Evolutionary conservation across 495 filamentous ascomycete genomes (phyloP).

Genomic region (Aspergillus homomorphus): DNA sequence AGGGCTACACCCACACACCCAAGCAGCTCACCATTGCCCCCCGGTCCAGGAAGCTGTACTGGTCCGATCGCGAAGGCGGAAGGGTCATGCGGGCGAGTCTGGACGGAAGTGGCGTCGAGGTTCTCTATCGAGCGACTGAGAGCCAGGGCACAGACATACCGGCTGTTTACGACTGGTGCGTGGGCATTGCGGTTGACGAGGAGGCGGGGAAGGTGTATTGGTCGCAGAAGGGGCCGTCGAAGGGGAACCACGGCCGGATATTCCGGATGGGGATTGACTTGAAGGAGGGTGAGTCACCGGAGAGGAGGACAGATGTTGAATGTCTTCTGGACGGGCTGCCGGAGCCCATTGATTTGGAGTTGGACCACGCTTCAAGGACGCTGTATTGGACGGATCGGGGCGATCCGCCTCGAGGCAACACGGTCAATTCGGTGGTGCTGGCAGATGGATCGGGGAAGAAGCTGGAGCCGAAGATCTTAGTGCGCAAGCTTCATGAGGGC

Average conservation of each 20-base stretch:
- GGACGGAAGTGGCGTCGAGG: slow-evolving; percentile 45
- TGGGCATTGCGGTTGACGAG: slow-evolving; percentile 46
- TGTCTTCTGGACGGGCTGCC: slow-evolving; percentile 41
- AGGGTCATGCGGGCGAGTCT: slow-evolving; percentile 43
- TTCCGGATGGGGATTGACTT: slow-evolving; percentile 42
- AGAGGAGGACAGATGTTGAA: slow-evolving; percentile 40
- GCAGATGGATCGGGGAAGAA: slow-evolving; percentile 10
- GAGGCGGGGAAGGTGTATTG: slow-evolving; percentile 47
- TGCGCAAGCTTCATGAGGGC: slow-evolving; percentile 44
- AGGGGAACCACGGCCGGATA: slow-evolving; percentile 44
- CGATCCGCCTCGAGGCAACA: slow-evolving; percentile 36
- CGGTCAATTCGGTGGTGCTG: slow-evolving; percentile 26
- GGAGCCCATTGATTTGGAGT: slow-evolving; percentile 54
- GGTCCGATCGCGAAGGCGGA: slow-evolving; percentile 55
- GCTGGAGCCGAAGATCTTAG: slow-evolving; percentile 31
- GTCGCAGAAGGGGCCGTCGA: slow-evolving; percentile 55
- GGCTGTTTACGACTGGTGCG: slow-evolving; percentile 48
- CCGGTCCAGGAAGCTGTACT: slow-evolving; percentile 39
- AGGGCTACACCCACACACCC: slow-evolving; percentile 46
- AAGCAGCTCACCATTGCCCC: slow-evolving; percentile 48
- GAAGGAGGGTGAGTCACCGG: slow-evolving; percentile 27
- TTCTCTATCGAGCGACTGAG: slow-evolving; percentile 33
- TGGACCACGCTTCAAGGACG: slow-evolving; percentile 35
- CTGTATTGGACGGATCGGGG: slow-evolving; percentile 58
- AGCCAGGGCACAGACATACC: slow-evolving; percentile 13